phyloP scores from a whole-genome alignment of 2,329 filamentous ascomycete species.

The Talaromyces sp. region DNA sequence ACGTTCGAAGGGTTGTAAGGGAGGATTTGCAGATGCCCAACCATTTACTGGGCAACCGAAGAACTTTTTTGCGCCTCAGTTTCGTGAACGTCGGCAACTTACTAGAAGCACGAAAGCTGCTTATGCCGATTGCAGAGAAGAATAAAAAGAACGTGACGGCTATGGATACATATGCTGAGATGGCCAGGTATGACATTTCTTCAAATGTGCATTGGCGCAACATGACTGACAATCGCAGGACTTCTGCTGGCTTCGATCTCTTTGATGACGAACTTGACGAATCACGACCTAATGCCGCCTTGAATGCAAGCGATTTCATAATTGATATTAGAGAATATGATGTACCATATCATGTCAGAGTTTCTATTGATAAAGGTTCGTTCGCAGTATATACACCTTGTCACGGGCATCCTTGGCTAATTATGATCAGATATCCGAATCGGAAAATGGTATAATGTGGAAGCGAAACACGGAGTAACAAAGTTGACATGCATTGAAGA shows the following conservation, averaged over 20 bases:
- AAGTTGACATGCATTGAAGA: conserved; percentile 84
- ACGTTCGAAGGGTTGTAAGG: conserved; percentile 74
- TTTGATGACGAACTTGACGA: conserved; percentile 91
- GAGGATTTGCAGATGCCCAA: conserved; percentile 95
- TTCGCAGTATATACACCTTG: conserved; percentile 7
- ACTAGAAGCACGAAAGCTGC: conserved; percentile 75
- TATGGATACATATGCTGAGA: conserved; percentile 98
- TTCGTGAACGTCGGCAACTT: conserved; percentile 88
- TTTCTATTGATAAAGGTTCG: conserved; percentile 88
- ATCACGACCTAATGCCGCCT: conserved; percentile 72
- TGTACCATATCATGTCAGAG: conserved; percentile 97
- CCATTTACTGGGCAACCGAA: conserved; percentile 84
- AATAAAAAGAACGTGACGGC: conserved; percentile 95
- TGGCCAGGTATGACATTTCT: conserved; percentile 64
- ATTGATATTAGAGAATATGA: conserved; percentile 99
- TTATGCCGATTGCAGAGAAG: conserved; percentile 90
- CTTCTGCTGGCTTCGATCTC: conserved; percentile 83
- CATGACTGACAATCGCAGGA: conserved; percentile 46
- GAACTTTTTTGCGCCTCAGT: conserved; percentile 80
- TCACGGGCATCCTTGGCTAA: conserved; percentile 26
- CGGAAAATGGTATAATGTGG: conserved; percentile 95
- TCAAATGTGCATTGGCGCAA: conserved; percentile 20
- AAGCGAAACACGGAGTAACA: conserved; percentile 86
- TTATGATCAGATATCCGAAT: conserved; percentile 74
- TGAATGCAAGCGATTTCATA: conserved; percentile 94